These are phyloP conservation scores for Eutypa lata DNA, from an alignment of 2,329 filamentous ascomycete species.

Conservation along the genomic window DNA sequence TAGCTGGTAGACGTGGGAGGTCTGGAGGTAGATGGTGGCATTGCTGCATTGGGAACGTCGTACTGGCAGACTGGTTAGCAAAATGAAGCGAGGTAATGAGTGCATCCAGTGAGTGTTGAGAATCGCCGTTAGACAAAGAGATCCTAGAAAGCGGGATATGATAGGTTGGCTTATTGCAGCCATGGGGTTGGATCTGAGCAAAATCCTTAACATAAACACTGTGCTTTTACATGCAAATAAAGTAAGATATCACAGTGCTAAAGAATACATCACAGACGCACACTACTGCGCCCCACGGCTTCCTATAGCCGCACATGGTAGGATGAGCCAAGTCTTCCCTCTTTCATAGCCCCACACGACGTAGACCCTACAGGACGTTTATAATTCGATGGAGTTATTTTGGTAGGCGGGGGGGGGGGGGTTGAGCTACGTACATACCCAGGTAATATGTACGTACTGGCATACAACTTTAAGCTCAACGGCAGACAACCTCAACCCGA, in stretches of 20 bases:
- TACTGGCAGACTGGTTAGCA: slow-evolving; percentile 12
- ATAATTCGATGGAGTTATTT: not conserved
- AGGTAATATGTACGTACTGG: not conserved
- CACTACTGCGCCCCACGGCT: not conserved
- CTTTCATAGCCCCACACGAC: not conserved
- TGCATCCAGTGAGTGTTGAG: slow-evolving; percentile 18
- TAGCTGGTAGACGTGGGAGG: no score
- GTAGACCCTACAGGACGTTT: not conserved
- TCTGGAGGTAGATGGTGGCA: slow-evolving; percentile 2
- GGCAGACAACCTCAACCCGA: slow-evolving; percentile 5
- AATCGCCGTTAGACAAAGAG: slow-evolving; percentile 13
- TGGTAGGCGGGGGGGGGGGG: not conserved
- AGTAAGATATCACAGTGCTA: slow-evolving; percentile 1
- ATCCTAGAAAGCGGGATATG: slow-evolving; percentile 15
- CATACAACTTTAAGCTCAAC: not conserved
- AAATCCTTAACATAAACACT: not conserved
- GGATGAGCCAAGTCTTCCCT: not conserved
- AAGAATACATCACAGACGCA: not conserved
- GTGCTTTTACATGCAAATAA: not conserved
- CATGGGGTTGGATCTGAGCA: slow-evolving; percentile 2
- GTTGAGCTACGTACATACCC: not conserved
- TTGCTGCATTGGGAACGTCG: slow-evolving; percentile 6
- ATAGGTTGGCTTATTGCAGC: slow-evolving; percentile 17
- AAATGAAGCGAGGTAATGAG: slow-evolving; percentile 6
- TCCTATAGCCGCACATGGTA: slow-evolving; percentile 1